Percentiles rank a stretch among this genome's conserved stretches.
These are phyloP conservation scores for Mentha longifolia DNA, from an alignment of 257 asterid genomes.

Conservation along the genomic window DNA sequence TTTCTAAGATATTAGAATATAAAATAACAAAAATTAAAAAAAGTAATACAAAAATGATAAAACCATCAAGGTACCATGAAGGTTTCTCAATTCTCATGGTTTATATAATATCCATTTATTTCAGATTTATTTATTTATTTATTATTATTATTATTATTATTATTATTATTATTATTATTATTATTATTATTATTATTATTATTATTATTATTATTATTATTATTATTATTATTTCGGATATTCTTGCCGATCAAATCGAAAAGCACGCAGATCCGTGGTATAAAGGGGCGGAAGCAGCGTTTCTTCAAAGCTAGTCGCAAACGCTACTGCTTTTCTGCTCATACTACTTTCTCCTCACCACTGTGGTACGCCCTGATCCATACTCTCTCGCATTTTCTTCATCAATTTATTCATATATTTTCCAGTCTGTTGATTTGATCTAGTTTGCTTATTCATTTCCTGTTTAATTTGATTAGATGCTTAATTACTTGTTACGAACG, in stretches of 20 bases:
- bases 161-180: too few species aligned
- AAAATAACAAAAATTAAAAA: too few species aligned
- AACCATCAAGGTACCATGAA: too few species aligned
- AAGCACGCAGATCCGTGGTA: not conserved
- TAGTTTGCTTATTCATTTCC: not conserved
- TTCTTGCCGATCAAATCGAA: not conserved
- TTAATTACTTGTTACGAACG: slow-evolving; percentile 22
- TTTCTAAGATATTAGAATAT: too few species aligned
- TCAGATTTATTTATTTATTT: too few species aligned
- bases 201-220: too few species aligned
- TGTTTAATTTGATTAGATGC: slow-evolving; percentile 3
- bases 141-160: too few species aligned
- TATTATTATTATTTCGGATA: not conserved
- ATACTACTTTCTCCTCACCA: not conserved
- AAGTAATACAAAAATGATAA: too few species aligned
- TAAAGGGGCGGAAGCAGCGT: slow-evolving; percentile 23
- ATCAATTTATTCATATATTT: slow-evolving; percentile 3
- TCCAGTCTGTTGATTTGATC: slow-evolving; percentile 18
- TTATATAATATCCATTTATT: too few species aligned
- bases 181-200: too few species aligned
- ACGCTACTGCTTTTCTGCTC: not conserved
- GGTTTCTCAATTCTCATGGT: too few species aligned
- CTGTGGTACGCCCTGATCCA: slow-evolving; percentile 36
- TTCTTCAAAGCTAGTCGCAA: slow-evolving; percentile 28
- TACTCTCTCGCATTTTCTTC: slow-evolving; percentile 11